Base-by-base conservation (phyloP, 2,329 filamentous ascomycete genomes). In the Calonectria pseudoreteaudii region DNA sequence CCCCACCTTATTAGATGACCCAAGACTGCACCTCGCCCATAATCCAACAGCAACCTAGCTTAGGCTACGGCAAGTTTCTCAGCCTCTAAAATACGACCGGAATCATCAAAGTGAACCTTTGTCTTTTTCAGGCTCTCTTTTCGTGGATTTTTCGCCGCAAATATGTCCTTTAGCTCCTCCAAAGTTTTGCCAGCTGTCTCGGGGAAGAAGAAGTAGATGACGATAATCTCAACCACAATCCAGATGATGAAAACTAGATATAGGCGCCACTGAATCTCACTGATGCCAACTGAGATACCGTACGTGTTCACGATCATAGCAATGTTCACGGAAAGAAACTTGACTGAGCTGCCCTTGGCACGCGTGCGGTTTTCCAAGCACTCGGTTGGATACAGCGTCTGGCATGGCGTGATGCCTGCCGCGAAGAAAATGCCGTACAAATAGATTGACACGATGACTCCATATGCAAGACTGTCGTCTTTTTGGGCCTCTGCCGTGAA, bases 381-480 rank as follows among this genome's bases (percentile, higher is more conserved):
- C 50, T 72, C 70, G 9, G 34, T n/a, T 4, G 49, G 44, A 36
- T 72, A 72, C 8, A 72, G 28, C 9, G 70, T 31, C 11, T 26
- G 30, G 3, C 52, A 41, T 2, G 70, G 70, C 0, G 64, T 64
- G 20, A 60, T 38, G 14, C 64, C 49, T 8, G 50, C 20, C 3
- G 64, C 52, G 14, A 38, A 72, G 20, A n/a, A n/a, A 28, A 68
- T 34, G 31, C 70, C 50, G 41, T 62, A 72, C 7, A 67, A 1
- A 38, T 60, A 90, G 49, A 91, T 82, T 81, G 90, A 91, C 65
- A 90, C 87, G 75, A 90, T 87, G 26, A 86, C 88, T 11, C 90
- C 81, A 9, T 86, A 85, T 0, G 87, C 88, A 47, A 81, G 84
- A 26, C 81, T 74, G 0, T 75, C 75, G 65, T 81, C 76, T 31